Percentiles rank a stretch among this genome's conserved stretches.
Evolutionary conservation across 1,284 basidiomycete species (phyloP).

Genomic region (Sphaerobolus stellatus): DNA sequence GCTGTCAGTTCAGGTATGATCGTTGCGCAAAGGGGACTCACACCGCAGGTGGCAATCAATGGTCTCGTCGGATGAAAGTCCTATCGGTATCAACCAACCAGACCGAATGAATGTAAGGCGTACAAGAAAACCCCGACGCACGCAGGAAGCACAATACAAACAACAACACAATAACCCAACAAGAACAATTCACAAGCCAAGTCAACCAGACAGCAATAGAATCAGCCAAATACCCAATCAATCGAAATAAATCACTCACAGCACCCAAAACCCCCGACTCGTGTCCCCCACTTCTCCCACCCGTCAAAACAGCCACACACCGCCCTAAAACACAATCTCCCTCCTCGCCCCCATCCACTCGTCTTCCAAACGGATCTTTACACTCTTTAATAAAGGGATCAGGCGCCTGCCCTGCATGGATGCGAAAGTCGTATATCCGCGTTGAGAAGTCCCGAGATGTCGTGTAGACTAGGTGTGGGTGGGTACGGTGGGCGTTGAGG

Average conservation of each 20-base stretch:
- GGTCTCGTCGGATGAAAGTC: constrained; percentile 63
- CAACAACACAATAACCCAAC: no score
- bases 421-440: constrained; percentile 60
- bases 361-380: neutral
- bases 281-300: constrained; percentile 70
- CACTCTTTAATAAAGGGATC: neutral
- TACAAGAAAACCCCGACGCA: no score
- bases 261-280: constrained; percentile 62
- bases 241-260: constrained; percentile 37
- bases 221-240: neutral
- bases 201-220: no score
- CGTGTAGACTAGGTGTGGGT: constrained; percentile 60
- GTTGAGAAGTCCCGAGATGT: constrained; percentile 67
- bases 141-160: no score
- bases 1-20: constrained; percentile 10
- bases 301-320: constrained; percentile 62
- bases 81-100: constrained; percentile 34
- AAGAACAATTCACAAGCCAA: no score
- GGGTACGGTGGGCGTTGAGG: constrained; percentile 57
- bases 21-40: constrained; percentile 32
- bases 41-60: constrained; percentile 72
- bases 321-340: constrained; percentile 38
- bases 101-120: no score
- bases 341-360: neutral
- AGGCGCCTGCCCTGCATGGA: neutral